A percentile compares a stretch with the other conserved stretches of the same genome.
These are phyloP conservation scores for Amphirosellinia nigrospora DNA, from an alignment of 495 filamentous ascomycete genomes.

Conservation along the genomic window DNA sequence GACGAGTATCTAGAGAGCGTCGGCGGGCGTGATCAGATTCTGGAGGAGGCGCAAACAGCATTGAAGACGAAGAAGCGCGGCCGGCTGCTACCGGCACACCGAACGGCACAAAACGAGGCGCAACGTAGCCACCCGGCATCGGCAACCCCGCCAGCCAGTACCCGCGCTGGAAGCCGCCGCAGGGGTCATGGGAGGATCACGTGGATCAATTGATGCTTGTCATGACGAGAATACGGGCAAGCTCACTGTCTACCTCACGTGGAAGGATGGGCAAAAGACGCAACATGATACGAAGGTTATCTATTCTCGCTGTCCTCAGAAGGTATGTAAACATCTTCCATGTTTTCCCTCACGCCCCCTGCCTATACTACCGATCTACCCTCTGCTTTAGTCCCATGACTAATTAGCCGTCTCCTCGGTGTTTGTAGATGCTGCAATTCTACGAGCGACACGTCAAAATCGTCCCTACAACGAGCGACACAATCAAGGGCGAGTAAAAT, in stretches of 20 bases:
- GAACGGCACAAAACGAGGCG: slow-evolving; percentile 44
- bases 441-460: slow-evolving; percentile 65
- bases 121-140: slow-evolving; percentile 46
- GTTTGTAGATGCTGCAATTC: slow-evolving; percentile 62
- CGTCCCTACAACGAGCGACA: slow-evolving; percentile 34
- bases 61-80: slow-evolving; percentile 56
- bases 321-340: slow-evolving; percentile 45
- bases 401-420: neutral
- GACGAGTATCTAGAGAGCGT: slow-evolving; percentile 51
- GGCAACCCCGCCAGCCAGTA: slow-evolving; percentile 45
- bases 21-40: slow-evolving; percentile 61
- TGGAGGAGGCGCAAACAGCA: slow-evolving; percentile 46
- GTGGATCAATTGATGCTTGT: slow-evolving; percentile 62
- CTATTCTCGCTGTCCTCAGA: slow-evolving; percentile 66
- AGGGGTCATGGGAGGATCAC: slow-evolving; percentile 64
- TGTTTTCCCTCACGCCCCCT: neutral
- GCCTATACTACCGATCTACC: neutral
- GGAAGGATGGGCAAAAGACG: slow-evolving; percentile 65
- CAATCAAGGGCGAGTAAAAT: slow-evolving; percentile 27
- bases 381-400: neutral
- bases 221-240: slow-evolving; percentile 56
- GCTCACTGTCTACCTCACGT: slow-evolving; percentile 58
- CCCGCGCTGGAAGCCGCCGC: slow-evolving; percentile 58
- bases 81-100: slow-evolving; percentile 42
- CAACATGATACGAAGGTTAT: slow-evolving; percentile 62